Conservation (phyloP, 1,284 basidiomycete species). For the Ceratobasidium sp. region DNA sequence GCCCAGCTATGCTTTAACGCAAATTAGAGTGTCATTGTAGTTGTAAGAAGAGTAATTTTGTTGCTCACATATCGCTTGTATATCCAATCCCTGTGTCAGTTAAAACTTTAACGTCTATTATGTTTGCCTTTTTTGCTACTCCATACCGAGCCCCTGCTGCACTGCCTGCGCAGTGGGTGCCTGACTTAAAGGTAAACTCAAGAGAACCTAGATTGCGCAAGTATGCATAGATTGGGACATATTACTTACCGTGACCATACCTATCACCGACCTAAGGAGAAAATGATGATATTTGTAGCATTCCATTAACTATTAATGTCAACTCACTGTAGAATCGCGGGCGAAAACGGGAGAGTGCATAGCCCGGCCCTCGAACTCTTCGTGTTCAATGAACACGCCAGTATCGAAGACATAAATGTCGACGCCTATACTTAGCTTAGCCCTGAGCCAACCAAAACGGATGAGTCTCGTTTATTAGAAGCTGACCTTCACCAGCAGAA, state of each 20-base stretch:
- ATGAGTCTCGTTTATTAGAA: background rate
- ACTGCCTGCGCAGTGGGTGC: background rate
- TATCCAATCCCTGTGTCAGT: conserved; percentile 10
- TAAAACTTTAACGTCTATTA: conserved; percentile 36
- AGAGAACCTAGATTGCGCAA: too few species aligned
- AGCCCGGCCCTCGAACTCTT: conserved; percentile 6
- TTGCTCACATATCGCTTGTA: background rate
- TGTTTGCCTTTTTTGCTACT: conserved; percentile 36
- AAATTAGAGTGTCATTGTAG: background rate
- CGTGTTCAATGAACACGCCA: conserved; percentile 15
- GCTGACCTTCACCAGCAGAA: conserved; percentile 13
- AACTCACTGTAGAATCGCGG: conserved; percentile 5
- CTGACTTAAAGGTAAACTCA: too few species aligned
- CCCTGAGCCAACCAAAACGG: too few species aligned
- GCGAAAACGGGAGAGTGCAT: conserved; percentile 8
- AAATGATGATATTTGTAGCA: background rate
- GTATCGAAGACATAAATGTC: conserved; percentile 24
- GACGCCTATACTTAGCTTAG: background rate
- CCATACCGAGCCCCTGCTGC: conserved; percentile 31
- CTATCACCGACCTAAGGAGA: background rate
- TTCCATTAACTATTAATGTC: background rate
- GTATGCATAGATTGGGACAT: too few species aligned
- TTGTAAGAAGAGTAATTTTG: background rate
- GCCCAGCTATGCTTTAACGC: conserved; percentile 11
- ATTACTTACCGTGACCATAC: conserved; percentile 23